Evolutionary conservation across 2,329 filamentous ascomycete species (phyloP), one percentile per base, ranked within the genome.

Genomic region (Coccinonectria pachysandricola): DNA sequence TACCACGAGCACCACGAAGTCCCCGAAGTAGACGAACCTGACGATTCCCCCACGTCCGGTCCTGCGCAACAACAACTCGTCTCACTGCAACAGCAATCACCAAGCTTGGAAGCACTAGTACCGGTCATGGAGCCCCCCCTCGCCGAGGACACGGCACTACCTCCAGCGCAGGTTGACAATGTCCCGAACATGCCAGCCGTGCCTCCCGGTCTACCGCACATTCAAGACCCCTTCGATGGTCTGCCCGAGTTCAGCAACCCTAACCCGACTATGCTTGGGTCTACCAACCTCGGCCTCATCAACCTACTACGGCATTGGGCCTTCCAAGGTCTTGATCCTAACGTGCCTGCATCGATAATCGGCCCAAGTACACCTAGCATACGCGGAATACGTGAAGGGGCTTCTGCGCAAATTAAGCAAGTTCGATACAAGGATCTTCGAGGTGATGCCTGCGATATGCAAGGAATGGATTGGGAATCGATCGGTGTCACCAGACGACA

Each of bases 391-490:
- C 42, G 53, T 16, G 42, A 43, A 26, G 49, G 53, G 33, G 47
- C 43, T 8, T 26, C 26, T 12, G 16, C 32, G 9, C 26, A 25
- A 4, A 20, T 46, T 8, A 27, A 40, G 6, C 36, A 48, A 22
- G 40, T 59, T 16, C 32, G 46, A 3, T 65, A 63, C 32, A 42
- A 46, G 5, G 61, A 76, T 27, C 57, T 79, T 6, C 44, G 54
- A n/a, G 72, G 70, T 2, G 69, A 77, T 24, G 28, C 40, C 23
- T 71, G 55, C 30, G 74, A 79, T 40, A 47, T 75, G 13, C 74
- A 79, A 41, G 69, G 72, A 26, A 56, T 78, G 18, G 50, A 75
- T 42, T 78, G 74, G 74, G 38, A 48, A 2, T 49, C 56, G 8
- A 51, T 77, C 36, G 64, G 64, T 2, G 64, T 72, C 3, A 60